Base-by-base conservation (phyloP, 768 basidiomycete species). In the Collybia nuda region DNA sequence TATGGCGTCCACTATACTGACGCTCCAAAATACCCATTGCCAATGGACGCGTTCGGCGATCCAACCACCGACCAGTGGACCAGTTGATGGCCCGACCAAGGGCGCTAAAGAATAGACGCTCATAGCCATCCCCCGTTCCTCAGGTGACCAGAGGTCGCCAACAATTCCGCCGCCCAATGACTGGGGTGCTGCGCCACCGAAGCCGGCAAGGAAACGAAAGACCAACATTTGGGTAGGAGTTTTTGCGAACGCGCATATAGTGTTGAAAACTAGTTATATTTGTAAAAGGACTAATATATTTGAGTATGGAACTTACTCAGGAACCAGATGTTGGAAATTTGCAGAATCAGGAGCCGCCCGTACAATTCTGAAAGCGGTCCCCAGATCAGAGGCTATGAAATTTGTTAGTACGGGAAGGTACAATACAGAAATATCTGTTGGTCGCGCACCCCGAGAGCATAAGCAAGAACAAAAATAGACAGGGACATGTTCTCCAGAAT, bases 101-200 rank as follows among this genome's bases (percentile, higher is more conserved):
- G 82, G 80, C 14, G 79, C 81, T 6, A 84, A 57, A 1, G 79
- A 77, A 53, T 80, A 84, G 0, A 84, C 29, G 8, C 79, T 73
- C 48, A 80, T 71, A 0, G 81, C 81, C 61, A 75, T 65, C 9
- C 75, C 81, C 35, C 81, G 68, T 46, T 81, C 75, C 52, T 81
- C 75, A 17, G 77, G 59, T 12, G 63, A 65, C 75, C 77, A 82
- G 28, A 78, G 67, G 52, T 82, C 81, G 0, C 75, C 74, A 3
- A 82, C 62, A 15, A 81, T 69, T 3, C 79, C 85, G 3, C 82
- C 84, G 36, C 83, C 84, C 12, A 84, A 70, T 12, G 77, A 70
- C n/a, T 84, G 72, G 8, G 84, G 82, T 2, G 84, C 85, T 36
- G 78, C 77, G 0, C 85, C 85, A 36, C 86, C 85, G 11, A 87